A percentile compares a stretch with the other conserved stretches of the same genome.
phyloP scores from a whole-genome alignment of 2,329 filamentous ascomycete genomes.

The Proliferodiscus dingleyae region DNA sequence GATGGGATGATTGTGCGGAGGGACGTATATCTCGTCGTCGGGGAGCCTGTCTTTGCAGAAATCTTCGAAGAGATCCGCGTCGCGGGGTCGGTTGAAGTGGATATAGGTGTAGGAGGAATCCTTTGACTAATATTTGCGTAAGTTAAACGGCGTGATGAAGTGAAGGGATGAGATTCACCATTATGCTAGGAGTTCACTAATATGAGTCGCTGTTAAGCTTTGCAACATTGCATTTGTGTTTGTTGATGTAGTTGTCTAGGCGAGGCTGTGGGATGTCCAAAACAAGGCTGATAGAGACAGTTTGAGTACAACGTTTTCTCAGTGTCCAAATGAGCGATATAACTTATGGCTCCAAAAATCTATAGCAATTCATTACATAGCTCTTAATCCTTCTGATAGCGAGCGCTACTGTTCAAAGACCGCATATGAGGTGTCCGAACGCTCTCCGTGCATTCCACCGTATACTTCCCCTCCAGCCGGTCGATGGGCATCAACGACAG shows the following conservation, averaged over 20 bases:
- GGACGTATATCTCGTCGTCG: slow-evolving; percentile 79
- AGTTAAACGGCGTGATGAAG: not conserved
- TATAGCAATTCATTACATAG: too few species aligned
- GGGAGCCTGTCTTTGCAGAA: slow-evolving; percentile 66
- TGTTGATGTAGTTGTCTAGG: not conserved
- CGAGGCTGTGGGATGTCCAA: not conserved
- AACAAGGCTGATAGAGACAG: not conserved
- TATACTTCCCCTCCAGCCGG: too few species aligned
- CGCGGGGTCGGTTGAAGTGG: slow-evolving; percentile 66
- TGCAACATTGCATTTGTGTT: not conserved
- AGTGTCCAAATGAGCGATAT: too few species aligned
- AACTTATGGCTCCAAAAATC: too few species aligned
- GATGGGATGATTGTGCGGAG: slow-evolving; percentile 71
- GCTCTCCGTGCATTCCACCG: too few species aligned
- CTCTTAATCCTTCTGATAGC: too few species aligned
- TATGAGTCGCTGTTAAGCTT: not conserved
- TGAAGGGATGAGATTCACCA: not conserved
- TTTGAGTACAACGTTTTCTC: not conserved
- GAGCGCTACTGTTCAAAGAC: too few species aligned
- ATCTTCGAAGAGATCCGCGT: slow-evolving; percentile 76
- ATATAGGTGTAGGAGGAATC: slow-evolving; percentile 72
- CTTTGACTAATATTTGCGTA: slow-evolving; percentile 40
- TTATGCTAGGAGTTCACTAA: not conserved
- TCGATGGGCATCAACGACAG: too few species aligned
- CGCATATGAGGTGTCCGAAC: too few species aligned